Conservation (phyloP, 2,329 filamentous ascomycete genomes). For the Chrysoporthe cubensis region DNA sequence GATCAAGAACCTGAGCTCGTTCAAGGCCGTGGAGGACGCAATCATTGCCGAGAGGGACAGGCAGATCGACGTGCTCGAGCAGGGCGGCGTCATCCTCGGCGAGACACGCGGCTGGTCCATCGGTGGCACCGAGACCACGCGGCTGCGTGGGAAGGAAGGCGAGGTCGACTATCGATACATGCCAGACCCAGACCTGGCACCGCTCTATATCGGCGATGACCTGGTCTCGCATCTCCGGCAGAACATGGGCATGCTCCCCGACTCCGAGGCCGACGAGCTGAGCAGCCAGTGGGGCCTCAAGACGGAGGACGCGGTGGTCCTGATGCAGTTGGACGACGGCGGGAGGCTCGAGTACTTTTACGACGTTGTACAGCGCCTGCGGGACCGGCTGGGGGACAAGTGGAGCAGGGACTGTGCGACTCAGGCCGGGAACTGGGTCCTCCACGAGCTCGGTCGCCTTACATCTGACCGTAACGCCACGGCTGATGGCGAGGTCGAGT, state of each 20-base stretch:
- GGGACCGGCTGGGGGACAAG: constrained; percentile 32
- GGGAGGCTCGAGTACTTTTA: constrained; percentile 82
- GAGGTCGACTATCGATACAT: constrained; percentile 98
- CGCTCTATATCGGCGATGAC: constrained; percentile 73
- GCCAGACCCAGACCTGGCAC: constrained; percentile 90
- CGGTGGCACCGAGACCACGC: constrained; percentile 78
- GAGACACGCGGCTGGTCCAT: constrained; percentile 95
- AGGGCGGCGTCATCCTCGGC: constrained; percentile 74
- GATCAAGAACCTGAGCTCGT: constrained; percentile 95
- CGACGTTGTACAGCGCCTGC: constrained; percentile 59
- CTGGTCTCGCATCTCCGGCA: constrained; percentile 66
- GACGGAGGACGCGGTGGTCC: constrained; percentile 79
- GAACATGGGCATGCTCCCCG: constrained; percentile 73
- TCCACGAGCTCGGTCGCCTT: constrained; percentile 75
- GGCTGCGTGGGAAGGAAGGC: constrained; percentile 89
- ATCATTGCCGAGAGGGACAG: constrained; percentile 89
- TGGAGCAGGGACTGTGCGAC: constrained; percentile 44
- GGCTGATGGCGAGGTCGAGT: constrained; percentile 20
- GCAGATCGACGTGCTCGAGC: constrained; percentile 80
- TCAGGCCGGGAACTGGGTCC: constrained; percentile 67
- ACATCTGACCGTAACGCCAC: constrained; percentile 51
- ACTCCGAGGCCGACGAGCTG: constrained; percentile 68
- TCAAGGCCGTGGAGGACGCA: constrained; percentile 93
- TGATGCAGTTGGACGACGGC: constrained; percentile 78
- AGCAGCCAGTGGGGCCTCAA: constrained; percentile 69